Evolutionary conservation across 345 rosid genomes (phyloP), one percentile per base, ranked within the genome.

Genomic region (Noccaea bulbosa): DNA sequence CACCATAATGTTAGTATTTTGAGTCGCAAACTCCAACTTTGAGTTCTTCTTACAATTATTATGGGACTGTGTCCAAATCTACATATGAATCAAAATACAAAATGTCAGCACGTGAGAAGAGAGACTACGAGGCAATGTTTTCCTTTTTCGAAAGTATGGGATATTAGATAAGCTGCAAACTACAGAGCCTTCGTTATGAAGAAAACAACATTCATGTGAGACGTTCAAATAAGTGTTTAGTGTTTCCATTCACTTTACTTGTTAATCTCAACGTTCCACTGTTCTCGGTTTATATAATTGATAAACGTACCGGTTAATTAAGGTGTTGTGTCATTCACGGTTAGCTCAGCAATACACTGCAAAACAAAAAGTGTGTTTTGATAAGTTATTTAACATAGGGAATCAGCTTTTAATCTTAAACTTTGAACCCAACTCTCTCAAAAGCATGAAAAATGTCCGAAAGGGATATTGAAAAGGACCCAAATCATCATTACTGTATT

Each of bases 391-490:
- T 32, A 73, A 86, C 92, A 44, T 24, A 57, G 34, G 66, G 62
- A 40, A 34, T 38, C 79, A 78, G 71, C 79, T 81, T 50, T 71
- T 40, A 49, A 70, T 24, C 56, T 67, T 44, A 60, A 74, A 44
- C 63, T 67, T 37, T 74, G 78, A 74, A 60, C 77, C 78, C 73
- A 74, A 51, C 73, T 52, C 8, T 60, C 78, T 74, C 1, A 74
- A 74, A 74, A 74, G 78, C 78, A 74, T 74, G 78, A 58, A 74
- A 74, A 60, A 74, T 74, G 78, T 74, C 64, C 69, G 15, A 44
- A 67, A 67, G 8, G 73, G 67, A 74, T 59, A 50, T 59, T 5
- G 17, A 12, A 59, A 58, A 73, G 67, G 20, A 43, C 24, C 44
- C 52, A 2, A 16, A 66, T 40, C 67, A 70, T 73, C 72, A 73